Evolutionary conservation across 306 rosid species (phyloP), one percentile per base, ranked within the genome.

Genomic region (Phaseolus lunatus): DNA sequence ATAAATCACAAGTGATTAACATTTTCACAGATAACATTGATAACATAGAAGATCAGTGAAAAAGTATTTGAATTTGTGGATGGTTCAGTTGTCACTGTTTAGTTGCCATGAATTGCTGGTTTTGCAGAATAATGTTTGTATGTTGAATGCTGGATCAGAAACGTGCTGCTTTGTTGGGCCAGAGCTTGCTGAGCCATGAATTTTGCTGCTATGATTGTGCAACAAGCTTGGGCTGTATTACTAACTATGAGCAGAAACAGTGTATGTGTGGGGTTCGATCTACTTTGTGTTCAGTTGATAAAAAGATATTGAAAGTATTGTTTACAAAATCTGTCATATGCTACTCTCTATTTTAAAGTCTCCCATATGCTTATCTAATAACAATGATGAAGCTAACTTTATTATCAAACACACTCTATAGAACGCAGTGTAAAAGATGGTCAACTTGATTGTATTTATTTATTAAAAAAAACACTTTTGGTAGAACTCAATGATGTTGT

Each of bases 1-100:
- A 50, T 49, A 70, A 49, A 22, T 54, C 15, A 9, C 12, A 53
- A 54, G 47, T 26, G 44, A 69, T 69, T n/a, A 70, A 70, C 58
- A 31, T 6, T 70, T 49, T 29, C n/a, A 5, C 29, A 29, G 57
- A 33, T 29, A 26, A 49, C 59, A 26, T 13, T 27, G 43, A 48
- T 47, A 27, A 11, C 39, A 70, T 12, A 44, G 33, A 47, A 48
- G 23, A 49, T 11, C 29, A 29, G 19, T 3, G 3, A 29, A 49
- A 49, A 29, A 49, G 1, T 44, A 31, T 31, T 70, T 18, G 45
- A 50, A 49, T 31, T 33, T 49, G 27, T 61, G 14, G 22, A 4
- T 62, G 22, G 23, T 13, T 62, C 26, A 19, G 16, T 57, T 26
- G 58, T 2, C 27, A 11, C 35, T 1, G 6, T 54, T 7, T 18